Conservation (phyloP, 2,329 filamentous ascomycete species). For the Diaporthe sp. region DNA sequence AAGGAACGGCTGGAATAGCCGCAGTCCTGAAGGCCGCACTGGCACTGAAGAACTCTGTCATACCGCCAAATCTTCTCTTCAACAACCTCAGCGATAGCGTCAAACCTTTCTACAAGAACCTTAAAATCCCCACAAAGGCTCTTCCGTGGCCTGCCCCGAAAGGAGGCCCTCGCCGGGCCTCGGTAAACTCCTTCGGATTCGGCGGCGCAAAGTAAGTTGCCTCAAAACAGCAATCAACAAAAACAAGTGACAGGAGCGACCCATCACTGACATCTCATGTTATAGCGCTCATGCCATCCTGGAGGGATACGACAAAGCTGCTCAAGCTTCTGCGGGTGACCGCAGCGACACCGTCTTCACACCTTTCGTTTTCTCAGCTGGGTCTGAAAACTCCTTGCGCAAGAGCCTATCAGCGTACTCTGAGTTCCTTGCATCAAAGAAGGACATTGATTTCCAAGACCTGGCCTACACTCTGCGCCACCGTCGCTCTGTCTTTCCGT, state of each 20-base stretch:
- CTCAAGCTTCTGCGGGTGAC: neutral
- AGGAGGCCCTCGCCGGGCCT: neutral
- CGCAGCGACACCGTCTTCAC: neutral
- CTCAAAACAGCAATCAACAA: neutral
- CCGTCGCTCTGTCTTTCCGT: too few relatives aligned
- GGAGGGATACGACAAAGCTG: neutral
- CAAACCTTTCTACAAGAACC: constrained; percentile 45
- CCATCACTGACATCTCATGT: too few relatives aligned
- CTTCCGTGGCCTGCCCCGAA: neutral
- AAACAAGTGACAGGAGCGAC: too few relatives aligned
- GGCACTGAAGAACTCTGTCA: constrained; percentile 50
- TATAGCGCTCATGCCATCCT: too few relatives aligned
- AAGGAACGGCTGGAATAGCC: too few relatives aligned
- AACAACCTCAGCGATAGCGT: constrained; percentile 52
- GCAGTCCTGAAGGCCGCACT: constrained; percentile 26
- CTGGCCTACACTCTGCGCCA: too few relatives aligned
- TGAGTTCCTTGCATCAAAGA: too few relatives aligned
- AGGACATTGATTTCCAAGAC: too few relatives aligned
- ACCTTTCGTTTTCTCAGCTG: constrained; percentile 49
- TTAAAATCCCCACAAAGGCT: constrained; percentile 40
- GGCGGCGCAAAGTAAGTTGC: too few relatives aligned
- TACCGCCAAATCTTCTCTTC: constrained; percentile 55
- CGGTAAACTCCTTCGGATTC: neutral
- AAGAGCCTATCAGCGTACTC: neutral
- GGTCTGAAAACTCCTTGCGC: constrained; percentile 48